Percentiles rank a stretch among this genome's conserved stretches.
Evolutionary conservation across 805 yeast species (phyloP).

Genomic region (Myxozyma lipomycoides): DNA sequence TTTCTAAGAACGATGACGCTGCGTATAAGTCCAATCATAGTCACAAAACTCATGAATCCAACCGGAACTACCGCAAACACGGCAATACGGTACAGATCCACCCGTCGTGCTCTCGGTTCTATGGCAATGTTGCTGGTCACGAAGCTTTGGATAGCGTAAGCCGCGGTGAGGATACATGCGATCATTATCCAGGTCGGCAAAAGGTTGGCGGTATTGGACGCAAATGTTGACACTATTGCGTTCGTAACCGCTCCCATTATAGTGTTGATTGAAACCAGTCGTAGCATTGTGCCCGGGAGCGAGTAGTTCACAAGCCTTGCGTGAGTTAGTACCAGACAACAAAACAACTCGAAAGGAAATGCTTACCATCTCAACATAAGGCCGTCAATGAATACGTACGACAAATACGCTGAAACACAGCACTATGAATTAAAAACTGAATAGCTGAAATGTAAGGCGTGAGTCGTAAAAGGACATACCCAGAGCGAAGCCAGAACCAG

Average conservation of each 20-base stretch:
- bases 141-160: constrained; percentile 81
- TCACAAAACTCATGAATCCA: constrained; percentile 87
- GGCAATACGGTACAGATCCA: constrained; percentile 69
- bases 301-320: constrained; percentile 76
- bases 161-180: constrained; percentile 70
- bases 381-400: constrained; percentile 81
- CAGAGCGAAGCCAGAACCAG: constrained; percentile 81
- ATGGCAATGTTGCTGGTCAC: constrained; percentile 60
- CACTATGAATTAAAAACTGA: no score
- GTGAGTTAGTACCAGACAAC: not conserved
- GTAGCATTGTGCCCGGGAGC: constrained; percentile 78
- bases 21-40: constrained; percentile 81
- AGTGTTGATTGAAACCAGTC: constrained; percentile 79
- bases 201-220: constrained; percentile 67
- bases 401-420: constrained; percentile 75
- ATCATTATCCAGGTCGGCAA: constrained; percentile 89
- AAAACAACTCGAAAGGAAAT: no score
- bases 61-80: constrained; percentile 98
- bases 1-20: constrained; percentile 6
- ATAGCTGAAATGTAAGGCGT: no score
- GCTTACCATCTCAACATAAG: constrained; percentile 72
- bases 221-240: constrained; percentile 60
- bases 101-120: constrained; percentile 55
- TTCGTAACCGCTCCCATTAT: constrained; percentile 68
- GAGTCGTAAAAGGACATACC: constrained; percentile 28